Base-by-base conservation (phyloP, 1,284 basidiomycete genomes). In the Rhodotorula glutinis region DNA sequence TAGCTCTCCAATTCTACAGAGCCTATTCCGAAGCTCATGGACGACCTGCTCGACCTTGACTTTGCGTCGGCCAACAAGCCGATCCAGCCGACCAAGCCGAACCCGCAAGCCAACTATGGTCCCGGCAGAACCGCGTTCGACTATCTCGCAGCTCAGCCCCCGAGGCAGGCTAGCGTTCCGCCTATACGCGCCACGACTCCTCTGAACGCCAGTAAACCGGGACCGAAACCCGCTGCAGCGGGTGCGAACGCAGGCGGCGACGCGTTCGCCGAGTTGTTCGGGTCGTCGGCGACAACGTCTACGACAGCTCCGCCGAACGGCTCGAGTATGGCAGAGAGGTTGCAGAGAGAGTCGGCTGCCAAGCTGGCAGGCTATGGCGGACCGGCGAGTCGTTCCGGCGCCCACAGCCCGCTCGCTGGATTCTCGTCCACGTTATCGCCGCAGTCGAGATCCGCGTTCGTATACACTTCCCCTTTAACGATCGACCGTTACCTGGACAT, bases 11-110 rank as follows among this genome's bases (percentile, higher is more conserved):
- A n/a, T n/a, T n/a, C n/a, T n/a, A n/a, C n/a, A n/a, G n/a, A n/a
- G n/a, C n/a, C 47, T 8, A 49, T 13, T 49, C 47, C n/a, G n/a
- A 49, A n/a, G 23, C 23, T 19, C 9, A 82, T 82, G 81, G 80
- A 82, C 77, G 81, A 82, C 73, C 78, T 82, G 30, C 77, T 82
- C 49, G 81, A 82, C 70, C 77, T 82, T 61, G 78, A 78, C 70
- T 81, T 80, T 63, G 47, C 53, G 47, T 25, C 57, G 53, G 27
- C 61, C 3, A 29, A 40, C 25, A 51, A 49, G 23, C 30, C 51
- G n/a, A 57, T 38, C 13, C 60, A 33, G 27, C 57, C 43, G 21
- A 56, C 64, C 14, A 64, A 65, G n/a, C 19, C 55, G 61, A 62
- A 60, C 51, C 62, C 67, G 25, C 65, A 63, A 27, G 38, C 62